Conservation (phyloP, 176 grass and related monocot genomes). For the Aechmea fasciata region DNA sequence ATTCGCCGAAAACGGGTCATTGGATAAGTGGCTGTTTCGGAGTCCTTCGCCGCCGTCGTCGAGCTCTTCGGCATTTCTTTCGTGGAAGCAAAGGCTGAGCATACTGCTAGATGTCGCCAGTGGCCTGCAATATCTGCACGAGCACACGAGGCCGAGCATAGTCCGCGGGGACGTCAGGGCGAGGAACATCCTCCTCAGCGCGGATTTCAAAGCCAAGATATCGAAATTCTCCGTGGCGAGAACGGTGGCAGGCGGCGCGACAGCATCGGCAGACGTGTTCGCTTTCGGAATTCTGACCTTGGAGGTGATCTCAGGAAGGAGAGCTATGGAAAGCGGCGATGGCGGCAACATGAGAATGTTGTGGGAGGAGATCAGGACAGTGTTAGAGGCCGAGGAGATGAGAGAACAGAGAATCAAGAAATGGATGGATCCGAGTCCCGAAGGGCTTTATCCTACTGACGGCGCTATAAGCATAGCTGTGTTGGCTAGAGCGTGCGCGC, state of each 20-base stretch:
- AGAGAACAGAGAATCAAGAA: conserved; percentile 31
- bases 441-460: conserved; percentile 27
- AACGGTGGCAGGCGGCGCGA: conserved; percentile 12
- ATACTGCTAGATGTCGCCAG: conserved; percentile 56
- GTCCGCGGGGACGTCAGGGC: conserved; percentile 50
- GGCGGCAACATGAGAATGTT: conserved; percentile 34
- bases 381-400: conserved; percentile 37
- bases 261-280: conserved; percentile 40
- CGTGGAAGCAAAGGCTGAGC: conserved; percentile 42
- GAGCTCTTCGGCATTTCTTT: conserved; percentile 19
- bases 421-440: conserved; percentile 53
- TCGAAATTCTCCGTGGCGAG: conserved; percentile 41
- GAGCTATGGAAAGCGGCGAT: conserved; percentile 26
- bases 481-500: conserved; percentile 59
- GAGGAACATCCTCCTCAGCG: conserved; percentile 47
- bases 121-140: conserved; percentile 66
- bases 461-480: conserved; percentile 30
- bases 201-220: conserved; percentile 50
- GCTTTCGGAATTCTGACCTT: conserved; percentile 38
- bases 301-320: conserved; percentile 47
- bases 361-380: conserved; percentile 37
- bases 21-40: conserved; percentile 52
- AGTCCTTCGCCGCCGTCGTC: conserved; percentile 34
- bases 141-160: conserved; percentile 71
- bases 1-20: conserved; percentile 51